Conservation (phyloP, 2,329 filamentous ascomycete genomes). For the Trichoderma koningiopsis region DNA sequence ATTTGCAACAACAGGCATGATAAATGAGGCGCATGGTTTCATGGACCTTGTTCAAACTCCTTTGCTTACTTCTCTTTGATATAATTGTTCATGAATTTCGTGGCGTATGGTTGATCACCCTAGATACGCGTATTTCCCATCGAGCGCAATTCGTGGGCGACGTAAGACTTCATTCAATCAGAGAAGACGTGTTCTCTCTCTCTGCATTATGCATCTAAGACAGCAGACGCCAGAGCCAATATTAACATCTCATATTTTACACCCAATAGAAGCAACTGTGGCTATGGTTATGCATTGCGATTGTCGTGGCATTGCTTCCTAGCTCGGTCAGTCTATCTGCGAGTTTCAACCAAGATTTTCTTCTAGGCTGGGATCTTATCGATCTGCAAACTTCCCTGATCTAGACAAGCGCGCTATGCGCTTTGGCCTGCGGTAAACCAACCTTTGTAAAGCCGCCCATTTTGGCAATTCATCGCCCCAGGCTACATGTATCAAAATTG, state of each 20-base stretch:
- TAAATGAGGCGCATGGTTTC: not conserved
- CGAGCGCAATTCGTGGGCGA: not conserved
- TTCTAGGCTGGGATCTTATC: conserved; percentile 12
- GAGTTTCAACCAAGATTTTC: not conserved
- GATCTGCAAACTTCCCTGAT: not conserved
- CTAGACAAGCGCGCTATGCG: not conserved
- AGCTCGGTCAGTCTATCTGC: not conserved
- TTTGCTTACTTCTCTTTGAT: not conserved
- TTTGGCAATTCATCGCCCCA: not conserved
- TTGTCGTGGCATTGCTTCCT: not conserved
- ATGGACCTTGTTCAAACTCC: not conserved
- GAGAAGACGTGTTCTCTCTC: not conserved
- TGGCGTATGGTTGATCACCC: not conserved
- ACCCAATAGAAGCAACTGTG: not conserved
- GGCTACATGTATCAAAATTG: not conserved
- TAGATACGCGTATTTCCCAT: not conserved
- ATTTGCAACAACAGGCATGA: not conserved
- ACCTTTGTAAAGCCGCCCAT: not conserved
- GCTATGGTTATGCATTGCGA: not conserved
- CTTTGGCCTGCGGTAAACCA: not conserved
- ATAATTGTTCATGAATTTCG: not conserved
- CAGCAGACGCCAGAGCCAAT: not conserved
- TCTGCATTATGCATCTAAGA: not conserved
- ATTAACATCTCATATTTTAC: not conserved
- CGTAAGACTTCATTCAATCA: not conserved